Evolutionary conservation across 768 basidiomycete species (phyloP).

Genomic region (Mycena venus): DNA sequence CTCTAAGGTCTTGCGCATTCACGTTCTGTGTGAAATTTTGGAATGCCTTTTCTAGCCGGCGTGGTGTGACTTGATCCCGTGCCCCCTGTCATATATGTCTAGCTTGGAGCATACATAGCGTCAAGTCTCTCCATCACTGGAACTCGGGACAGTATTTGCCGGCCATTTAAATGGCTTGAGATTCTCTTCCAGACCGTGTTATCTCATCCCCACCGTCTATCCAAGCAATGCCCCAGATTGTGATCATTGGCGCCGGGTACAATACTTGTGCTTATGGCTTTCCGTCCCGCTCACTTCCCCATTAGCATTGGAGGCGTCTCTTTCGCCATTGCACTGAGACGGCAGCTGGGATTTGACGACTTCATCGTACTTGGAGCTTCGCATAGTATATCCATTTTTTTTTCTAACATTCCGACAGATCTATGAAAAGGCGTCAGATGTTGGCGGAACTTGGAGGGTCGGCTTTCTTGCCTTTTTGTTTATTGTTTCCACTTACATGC

Average conservation of each 20-base stretch:
- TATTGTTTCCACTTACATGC: background rate
- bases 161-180: background rate
- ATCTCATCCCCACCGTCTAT: background rate
- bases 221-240: background rate
- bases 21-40: no score
- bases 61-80: no score
- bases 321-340: constrained; percentile 11
- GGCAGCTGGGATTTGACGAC: constrained; percentile 6
- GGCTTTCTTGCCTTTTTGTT: constrained; percentile 16
- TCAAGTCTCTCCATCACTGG: no score
- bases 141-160: background rate
- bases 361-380: background rate
- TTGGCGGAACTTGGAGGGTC: constrained; percentile 55
- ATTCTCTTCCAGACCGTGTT: background rate
- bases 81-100: no score
- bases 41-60: no score
- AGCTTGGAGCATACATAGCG: background rate
- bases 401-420: background rate
- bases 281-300: background rate
- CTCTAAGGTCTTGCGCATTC: no score
- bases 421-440: constrained; percentile 3
- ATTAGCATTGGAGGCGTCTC: constrained; percentile 6
- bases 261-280: background rate
- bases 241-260: constrained; percentile 17
- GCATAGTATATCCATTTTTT: no score